Evolutionary conservation across 331 rosid species (phyloP), one percentile per base, ranked within the genome.

Genomic region (Telfairia occidentalis): DNA sequence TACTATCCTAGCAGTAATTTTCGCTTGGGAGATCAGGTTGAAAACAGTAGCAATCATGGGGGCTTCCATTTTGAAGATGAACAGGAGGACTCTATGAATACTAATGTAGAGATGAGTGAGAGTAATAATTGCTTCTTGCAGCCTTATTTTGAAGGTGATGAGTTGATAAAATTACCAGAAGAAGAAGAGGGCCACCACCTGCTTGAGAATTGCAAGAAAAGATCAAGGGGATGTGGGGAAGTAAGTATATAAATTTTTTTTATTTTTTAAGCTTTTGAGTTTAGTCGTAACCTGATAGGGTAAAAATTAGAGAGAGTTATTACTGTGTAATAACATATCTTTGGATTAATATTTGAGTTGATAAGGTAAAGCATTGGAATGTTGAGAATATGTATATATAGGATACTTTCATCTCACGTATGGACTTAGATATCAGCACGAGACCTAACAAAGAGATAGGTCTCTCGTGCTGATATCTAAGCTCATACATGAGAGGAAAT

Each of bases 181-280:
- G 58, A 52, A 7, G 42, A 50, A 46, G 76, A 50, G 77, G 78
- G 26, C 0, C 10, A 5, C 61, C 63, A 29, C 50, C 63, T 52
- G 32, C 11, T 65, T 65, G 76, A 73, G 83, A 87, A 49, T 71
- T 77, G 84, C 16, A 57, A 78, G 79, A 91, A 94, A 80, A 80
- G 86, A 78, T 13, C 85, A 24, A 78, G 78, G 67, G 72, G 61
- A 61, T 77, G 82, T 74, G 76, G 42, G n/a, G 82, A 86, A 85
- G 98, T 86, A 78, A 78, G 77, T 67, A 40, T 35, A 67, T 37
- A 19, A 0, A n/a, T n/a, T n/a, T n/a, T n/a, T n/a, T n/a, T n/a
- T 8, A 8, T 19, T 2, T 12, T 19, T 7, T 52, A 52, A 52
- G 58, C 10, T 52, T 52, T 52, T 9, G 29, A 52, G 58, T 52